Percentiles rank a stretch among this genome's conserved stretches.
phyloP scores from a whole-genome alignment of 2,329 filamentous ascomycete species.

The Sporothrix pseudoabietina region DNA sequence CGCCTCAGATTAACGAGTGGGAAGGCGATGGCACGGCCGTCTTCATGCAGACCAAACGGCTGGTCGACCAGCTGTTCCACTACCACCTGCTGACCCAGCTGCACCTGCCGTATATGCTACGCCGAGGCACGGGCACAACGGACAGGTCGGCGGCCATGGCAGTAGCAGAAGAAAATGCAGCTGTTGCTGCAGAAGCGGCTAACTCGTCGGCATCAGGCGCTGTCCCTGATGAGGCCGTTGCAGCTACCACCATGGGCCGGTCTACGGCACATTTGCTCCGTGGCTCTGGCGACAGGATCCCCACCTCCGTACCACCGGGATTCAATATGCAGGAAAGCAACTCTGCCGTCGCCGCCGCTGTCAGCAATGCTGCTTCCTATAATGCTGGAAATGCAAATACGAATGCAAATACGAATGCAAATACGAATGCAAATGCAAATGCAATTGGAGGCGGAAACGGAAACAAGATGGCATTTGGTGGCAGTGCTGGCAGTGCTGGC shows the following conservation, averaged over 20 bases:
- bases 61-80: conserved; percentile 48
- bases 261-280: background rate
- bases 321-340: background rate
- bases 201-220: background rate
- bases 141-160: background rate
- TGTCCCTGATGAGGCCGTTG: background rate
- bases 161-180: background rate
- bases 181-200: background rate
- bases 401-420: background rate
- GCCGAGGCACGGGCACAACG: conserved; percentile 27
- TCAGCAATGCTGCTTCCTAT: background rate
- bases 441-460: too few species aligned
- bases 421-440: background rate
- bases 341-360: background rate
- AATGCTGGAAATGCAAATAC: background rate
- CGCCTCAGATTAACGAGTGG: conserved; percentile 32
- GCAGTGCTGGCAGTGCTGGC: background rate
- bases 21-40: conserved; percentile 20
- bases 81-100: conserved; percentile 49
- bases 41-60: conserved; percentile 42
- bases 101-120: conserved; percentile 51
- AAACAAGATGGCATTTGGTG: background rate
- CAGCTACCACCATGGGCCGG: background rate
- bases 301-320: background rate
- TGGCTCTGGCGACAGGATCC: background rate